Evolutionary conservation across 257 asterid species (phyloP).

Genomic region (Nicotiana attenuata): DNA sequence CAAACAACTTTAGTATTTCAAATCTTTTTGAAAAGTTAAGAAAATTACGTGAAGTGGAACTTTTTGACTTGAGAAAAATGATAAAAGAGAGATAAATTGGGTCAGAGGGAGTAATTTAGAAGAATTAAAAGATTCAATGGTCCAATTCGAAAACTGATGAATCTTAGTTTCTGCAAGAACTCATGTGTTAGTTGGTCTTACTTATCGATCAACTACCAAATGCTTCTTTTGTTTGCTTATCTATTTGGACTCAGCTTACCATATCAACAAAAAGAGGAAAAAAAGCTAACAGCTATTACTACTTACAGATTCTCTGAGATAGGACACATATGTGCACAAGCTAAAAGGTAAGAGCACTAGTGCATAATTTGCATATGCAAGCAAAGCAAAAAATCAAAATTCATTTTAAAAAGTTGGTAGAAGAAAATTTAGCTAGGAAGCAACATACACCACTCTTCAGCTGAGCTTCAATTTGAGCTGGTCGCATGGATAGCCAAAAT

Average conservation of each 20-base stretch:
- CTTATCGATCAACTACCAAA: background rate
- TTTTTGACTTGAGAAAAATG: background rate
- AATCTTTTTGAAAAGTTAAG: background rate
- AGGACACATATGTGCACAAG: background rate
- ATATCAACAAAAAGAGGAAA: background rate
- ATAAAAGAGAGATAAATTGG: background rate
- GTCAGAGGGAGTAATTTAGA: background rate
- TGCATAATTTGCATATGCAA: background rate
- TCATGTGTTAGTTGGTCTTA: background rate
- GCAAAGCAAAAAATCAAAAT: background rate
- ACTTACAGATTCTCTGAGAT: background rate
- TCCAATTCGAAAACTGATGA: background rate
- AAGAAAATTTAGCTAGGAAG: background rate
- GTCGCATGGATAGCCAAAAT: conserved; percentile 94
- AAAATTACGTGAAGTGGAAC: background rate
- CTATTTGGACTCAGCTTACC: background rate
- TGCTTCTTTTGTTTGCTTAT: background rate
- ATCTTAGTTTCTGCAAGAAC: background rate
- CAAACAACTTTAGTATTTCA: background rate
- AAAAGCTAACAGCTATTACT: background rate
- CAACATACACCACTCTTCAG: conserved; percentile 60
- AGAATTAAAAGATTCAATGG: background rate
- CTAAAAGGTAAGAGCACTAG: background rate
- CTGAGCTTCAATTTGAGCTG: conserved; percentile 75
- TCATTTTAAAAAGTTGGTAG: background rate